These are phyloP conservation scores for Ophiocordyceps camponoti-floridani DNA, from an alignment of 2,329 filamentous ascomycete species.

Conservation along the genomic window DNA sequence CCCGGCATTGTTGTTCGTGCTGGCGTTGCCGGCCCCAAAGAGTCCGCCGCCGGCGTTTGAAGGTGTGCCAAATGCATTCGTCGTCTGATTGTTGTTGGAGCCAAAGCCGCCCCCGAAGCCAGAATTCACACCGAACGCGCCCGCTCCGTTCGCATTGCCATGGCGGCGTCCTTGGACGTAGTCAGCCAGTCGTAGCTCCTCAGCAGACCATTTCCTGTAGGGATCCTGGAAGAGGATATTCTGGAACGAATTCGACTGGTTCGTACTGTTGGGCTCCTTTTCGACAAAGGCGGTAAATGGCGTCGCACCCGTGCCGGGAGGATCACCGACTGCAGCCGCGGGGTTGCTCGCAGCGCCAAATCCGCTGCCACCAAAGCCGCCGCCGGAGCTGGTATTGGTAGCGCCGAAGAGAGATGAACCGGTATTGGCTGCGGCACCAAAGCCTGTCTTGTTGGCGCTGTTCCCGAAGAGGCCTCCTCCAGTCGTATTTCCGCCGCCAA, in stretches of 20 bases:
- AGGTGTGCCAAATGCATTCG: slow-evolving; percentile 26
- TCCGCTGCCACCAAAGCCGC: slow-evolving; percentile 15
- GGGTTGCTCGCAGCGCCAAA: slow-evolving; percentile 29
- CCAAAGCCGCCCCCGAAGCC: slow-evolving; percentile 35
- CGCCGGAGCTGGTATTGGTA: slow-evolving; percentile 12
- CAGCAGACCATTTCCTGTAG: slow-evolving; percentile 83
- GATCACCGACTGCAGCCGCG: slow-evolving; percentile 33
- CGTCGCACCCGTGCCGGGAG: slow-evolving; percentile 51
- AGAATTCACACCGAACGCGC: slow-evolving; percentile 56
- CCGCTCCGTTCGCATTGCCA: slow-evolving; percentile 69
- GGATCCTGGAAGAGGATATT: slow-evolving; percentile 62
- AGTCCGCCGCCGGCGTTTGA: slow-evolving; percentile 14
- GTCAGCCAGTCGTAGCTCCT: slow-evolving; percentile 66
- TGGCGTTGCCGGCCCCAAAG: slow-evolving; percentile 15
- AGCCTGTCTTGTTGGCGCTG: slow-evolving; percentile 26
- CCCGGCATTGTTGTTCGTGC: slow-evolving; percentile 10
- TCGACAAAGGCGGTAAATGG: slow-evolving; percentile 53
- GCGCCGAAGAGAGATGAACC: slow-evolving; percentile 29
- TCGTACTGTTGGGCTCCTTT: slow-evolving; percentile 47
- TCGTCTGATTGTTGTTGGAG: slow-evolving; percentile 15
- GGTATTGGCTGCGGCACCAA: slow-evolving; percentile 24
- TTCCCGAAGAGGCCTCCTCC: slow-evolving; percentile 34
- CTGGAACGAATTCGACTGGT: slow-evolving; percentile 46
- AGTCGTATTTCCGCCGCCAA: slow-evolving; percentile 17
- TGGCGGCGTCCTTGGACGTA: slow-evolving; percentile 74